Evolutionary conservation across 805 yeast genomes (phyloP).

Genomic region (Kodamaea neixiangensis): DNA sequence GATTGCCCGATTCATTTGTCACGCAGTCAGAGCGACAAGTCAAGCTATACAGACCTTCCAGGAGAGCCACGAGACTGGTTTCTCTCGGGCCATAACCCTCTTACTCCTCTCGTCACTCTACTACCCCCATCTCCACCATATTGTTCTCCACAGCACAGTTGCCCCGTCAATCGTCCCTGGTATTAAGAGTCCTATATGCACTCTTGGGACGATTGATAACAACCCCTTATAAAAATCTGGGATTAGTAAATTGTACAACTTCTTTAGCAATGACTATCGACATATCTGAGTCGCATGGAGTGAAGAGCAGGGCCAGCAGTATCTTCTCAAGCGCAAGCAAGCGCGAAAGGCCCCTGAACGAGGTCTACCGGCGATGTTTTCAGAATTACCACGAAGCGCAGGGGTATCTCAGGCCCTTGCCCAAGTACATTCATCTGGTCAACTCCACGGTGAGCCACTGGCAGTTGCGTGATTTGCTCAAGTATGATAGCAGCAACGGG

Average conservation of each 20-base stretch:
- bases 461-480: slow-evolving; percentile 81
- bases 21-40: background rate
- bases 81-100: no score
- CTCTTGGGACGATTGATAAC: background rate
- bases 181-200: background rate
- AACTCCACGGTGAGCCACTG: slow-evolving; percentile 54
- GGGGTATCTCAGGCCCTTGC: slow-evolving; percentile 37
- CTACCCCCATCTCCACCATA: no score
- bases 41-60: no score
- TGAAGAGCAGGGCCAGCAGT: background rate
- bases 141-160: background rate
- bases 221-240: background rate
- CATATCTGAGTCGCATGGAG: background rate
- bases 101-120: no score
- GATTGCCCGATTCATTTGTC: background rate
- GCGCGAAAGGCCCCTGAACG: background rate
- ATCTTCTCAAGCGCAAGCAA: background rate
- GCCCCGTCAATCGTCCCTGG: background rate
- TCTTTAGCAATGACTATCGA: background rate
- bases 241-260: background rate
- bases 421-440: slow-evolving; percentile 34
- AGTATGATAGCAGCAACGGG: slow-evolving; percentile 42
- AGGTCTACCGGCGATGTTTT: slow-evolving; percentile 29
- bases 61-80: no score
- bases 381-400: slow-evolving; percentile 46